Evolutionary conservation across 108 stramenopile species (phyloP), one percentile per base, ranked within the genome.

Genomic region (Schizochytrium sp.): DNA sequence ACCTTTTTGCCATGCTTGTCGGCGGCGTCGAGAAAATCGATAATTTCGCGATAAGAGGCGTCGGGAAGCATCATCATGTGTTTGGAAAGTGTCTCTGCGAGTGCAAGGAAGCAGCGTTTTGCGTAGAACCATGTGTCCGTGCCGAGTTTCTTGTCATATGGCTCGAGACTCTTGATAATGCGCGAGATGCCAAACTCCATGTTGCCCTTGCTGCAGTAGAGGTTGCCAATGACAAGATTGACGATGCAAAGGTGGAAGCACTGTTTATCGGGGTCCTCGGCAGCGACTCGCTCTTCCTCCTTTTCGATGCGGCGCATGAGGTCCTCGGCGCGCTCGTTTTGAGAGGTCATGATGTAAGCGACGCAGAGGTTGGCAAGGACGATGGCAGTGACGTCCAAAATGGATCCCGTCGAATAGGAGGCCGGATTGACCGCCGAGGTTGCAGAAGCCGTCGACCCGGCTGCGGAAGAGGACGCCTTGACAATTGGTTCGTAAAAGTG

Each of bases 351-450:
- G 60, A 97, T 96, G 89, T 96, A 96, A 10, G 95, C 89, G 4
- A 97, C 96, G 91, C 96, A 96, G 16, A 97, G 88, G 89, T 97
- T 97, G 12, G 97, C 97, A 25, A 97, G 90, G n/a, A 96, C 96
- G 34, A 96, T 93, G 12, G 97, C 93, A 14, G 96, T 93, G 58
- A 95, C 92, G 87, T 95, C 92, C 5, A 97, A 90, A 10, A 97
- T 91, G 6, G 72, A 72, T 4, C 92, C 94, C 5, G 87, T 8
- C 21, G 14, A 8, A 57, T 8, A 57, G 55, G 29, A 18, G n/a
- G 60, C 60, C n/a, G 28, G n/a, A 6, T 18, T 6, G 28, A 8
- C 18, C 60, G 60, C 60, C 18, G 28, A 23, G 28, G 8, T 5
- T 1, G 55, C 55, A 16, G 55, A 8, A 8, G 55, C 63, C 5